These are phyloP conservation scores for Samsoniella hepiali DNA, from an alignment of 2,329 filamentous ascomycete species.

Conservation along the genomic window DNA sequence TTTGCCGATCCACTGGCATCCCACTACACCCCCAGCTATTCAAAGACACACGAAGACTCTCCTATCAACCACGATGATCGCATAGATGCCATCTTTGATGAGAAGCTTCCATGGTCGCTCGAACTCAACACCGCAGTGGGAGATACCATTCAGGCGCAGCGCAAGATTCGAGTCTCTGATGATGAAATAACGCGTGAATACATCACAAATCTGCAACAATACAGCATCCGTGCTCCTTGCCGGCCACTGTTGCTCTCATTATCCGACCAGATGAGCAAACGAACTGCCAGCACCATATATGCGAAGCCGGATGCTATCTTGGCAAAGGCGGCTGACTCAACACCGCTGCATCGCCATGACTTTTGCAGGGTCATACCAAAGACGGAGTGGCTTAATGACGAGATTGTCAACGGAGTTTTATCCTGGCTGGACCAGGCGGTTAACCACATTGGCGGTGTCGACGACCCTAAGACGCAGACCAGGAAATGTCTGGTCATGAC, in stretches of 20 bases:
- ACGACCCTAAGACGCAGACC: conserved; percentile 41
- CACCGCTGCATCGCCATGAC: conserved; percentile 52
- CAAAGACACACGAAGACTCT: background rate
- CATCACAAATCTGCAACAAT: conserved; percentile 3
- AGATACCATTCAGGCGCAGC: conserved; percentile 7
- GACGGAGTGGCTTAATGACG: conserved; percentile 71
- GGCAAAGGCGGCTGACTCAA: conserved; percentile 47
- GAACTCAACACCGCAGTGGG: conserved; percentile 8
- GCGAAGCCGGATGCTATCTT: conserved; percentile 34
- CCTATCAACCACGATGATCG: conserved; percentile 1
- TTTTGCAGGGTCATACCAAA: conserved; percentile 59
- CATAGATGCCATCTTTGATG: conserved; percentile 11
- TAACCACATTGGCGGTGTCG: conserved; percentile 54
- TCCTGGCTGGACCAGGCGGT: conserved; percentile 57
- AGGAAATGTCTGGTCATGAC: conserved; percentile 62
- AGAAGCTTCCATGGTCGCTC: conserved; percentile 11
- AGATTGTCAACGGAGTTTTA: conserved; percentile 67
- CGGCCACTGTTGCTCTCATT: conserved; percentile 8
- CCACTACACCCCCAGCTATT: background rate
- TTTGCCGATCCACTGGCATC: conserved; percentile 4
- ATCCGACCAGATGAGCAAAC: background rate
- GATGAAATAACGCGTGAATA: conserved; percentile 12
- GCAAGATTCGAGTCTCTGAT: conserved; percentile 5
- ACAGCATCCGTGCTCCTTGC: background rate
- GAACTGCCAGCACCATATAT: conserved; percentile 4